Conservation (phyloP, 2,329 filamentous ascomycete genomes). For the Hysterium pulicare region DNA sequence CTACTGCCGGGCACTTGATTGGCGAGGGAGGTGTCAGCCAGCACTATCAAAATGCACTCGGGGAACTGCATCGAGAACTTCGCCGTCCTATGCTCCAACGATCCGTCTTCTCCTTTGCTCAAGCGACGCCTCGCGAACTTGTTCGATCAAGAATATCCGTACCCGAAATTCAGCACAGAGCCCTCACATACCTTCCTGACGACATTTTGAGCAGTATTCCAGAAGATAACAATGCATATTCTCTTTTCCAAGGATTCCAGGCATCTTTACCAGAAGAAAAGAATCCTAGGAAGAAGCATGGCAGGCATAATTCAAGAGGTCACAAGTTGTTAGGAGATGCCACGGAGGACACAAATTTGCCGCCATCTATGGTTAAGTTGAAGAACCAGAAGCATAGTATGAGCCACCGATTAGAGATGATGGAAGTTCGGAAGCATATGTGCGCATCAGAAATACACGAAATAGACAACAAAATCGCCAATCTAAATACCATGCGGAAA, state of each 20-base stretch:
- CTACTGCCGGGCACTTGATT: constrained; percentile 88
- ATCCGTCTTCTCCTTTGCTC: constrained; percentile 85
- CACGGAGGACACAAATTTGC: constrained; percentile 58
- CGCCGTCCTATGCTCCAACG: constrained; percentile 80
- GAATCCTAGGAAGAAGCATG: constrained; percentile 58
- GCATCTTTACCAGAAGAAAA: constrained; percentile 73
- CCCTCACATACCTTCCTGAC: constrained; percentile 82
- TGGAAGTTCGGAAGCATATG: constrained; percentile 94
- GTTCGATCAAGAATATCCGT: constrained; percentile 89
- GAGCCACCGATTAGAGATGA: constrained; percentile 84
- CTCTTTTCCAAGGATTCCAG: constrained; percentile 94
- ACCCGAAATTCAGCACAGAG: constrained; percentile 89
- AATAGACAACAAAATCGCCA: constrained; percentile 94
- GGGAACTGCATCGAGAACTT: constrained; percentile 84
- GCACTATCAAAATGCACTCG: constrained; percentile 84
- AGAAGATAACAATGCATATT: constrained; percentile 80
- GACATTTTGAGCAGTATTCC: constrained; percentile 87
- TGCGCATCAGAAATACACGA: constrained; percentile 92
- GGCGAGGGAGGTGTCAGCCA: constrained; percentile 52
- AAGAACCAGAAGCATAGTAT: constrained; percentile 77
- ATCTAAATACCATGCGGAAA: constrained; percentile 86
- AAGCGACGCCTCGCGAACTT: constrained; percentile 88
- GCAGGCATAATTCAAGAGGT: constrained; percentile 68
- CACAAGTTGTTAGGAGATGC: constrained; percentile 66
- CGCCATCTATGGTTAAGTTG: constrained; percentile 67